A percentile compares a stretch with the other conserved stretches of the same genome.
phyloP scores from a whole-genome alignment of 176 grass and related monocot species.

The Triticum timopheevii region DNA sequence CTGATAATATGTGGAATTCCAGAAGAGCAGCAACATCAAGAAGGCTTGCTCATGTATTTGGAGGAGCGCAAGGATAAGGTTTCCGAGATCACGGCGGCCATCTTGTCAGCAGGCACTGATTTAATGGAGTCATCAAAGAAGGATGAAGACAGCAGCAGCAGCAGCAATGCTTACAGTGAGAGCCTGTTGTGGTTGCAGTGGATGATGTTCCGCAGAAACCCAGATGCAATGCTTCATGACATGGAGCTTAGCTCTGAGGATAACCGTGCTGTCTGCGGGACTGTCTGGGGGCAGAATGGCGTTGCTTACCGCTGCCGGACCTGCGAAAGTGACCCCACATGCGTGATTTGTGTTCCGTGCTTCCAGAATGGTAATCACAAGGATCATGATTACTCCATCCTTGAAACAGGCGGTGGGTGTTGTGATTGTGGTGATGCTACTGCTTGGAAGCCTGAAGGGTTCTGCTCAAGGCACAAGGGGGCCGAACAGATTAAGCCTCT shows the following conservation, averaged over 20 bases:
- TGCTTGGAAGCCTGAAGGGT: constrained; percentile 89
- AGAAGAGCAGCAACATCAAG: constrained; percentile 28
- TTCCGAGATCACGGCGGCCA: constrained; percentile 29
- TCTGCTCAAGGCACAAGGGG: constrained; percentile 86
- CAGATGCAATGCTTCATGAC: constrained; percentile 41
- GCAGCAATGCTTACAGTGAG: constrained; percentile 30
- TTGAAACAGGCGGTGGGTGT: constrained; percentile 88
- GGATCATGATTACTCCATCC: constrained; percentile 95
- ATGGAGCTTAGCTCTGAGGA: constrained; percentile 49
- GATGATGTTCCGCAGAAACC: constrained; percentile 75
- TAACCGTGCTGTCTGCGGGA: constrained; percentile 72
- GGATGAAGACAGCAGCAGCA: background rate
- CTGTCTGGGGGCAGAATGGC: constrained; percentile 85
- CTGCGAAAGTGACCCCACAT: constrained; percentile 84
- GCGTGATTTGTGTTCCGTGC: constrained; percentile 88
- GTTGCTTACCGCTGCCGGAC: constrained; percentile 88
- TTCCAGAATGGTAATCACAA: constrained; percentile 89
- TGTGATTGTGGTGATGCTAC: constrained; percentile 97
- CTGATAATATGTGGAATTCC: constrained; percentile 64
- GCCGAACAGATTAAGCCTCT: constrained; percentile 88
- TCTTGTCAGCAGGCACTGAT: constrained; percentile 58
- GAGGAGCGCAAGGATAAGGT: constrained; percentile 40
- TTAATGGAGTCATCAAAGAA: constrained; percentile 24
- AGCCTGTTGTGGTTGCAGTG: constrained; percentile 84
- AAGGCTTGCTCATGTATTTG: constrained; percentile 46